These are phyloP conservation scores for Tuctoria greenei DNA, from an alignment of 176 grass and related monocot genomes.

Conservation along the genomic window DNA sequence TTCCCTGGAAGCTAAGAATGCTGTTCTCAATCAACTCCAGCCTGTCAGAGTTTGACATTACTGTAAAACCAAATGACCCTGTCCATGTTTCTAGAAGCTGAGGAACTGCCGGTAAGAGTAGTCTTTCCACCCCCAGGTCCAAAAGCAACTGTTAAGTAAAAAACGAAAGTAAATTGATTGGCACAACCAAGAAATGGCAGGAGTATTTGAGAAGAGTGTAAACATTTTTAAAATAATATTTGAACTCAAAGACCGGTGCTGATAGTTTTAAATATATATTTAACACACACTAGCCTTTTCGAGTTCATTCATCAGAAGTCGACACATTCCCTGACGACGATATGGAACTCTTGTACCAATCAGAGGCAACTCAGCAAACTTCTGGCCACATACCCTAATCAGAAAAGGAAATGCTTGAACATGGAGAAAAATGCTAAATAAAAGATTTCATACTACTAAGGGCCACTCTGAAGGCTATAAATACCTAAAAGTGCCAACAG, in stretches of 20 bases:
- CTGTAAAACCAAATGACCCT: constrained; percentile 55
- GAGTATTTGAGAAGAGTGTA: constrained; percentile 24
- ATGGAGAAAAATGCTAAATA: constrained; percentile 33
- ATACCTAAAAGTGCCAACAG: constrained; percentile 76
- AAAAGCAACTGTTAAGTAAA: constrained; percentile 55
- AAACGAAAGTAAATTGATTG: constrained; percentile 22
- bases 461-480: constrained; percentile 7
- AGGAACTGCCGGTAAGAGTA: constrained; percentile 63
- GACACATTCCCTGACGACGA: constrained; percentile 64
- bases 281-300: constrained; percentile 56
- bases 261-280: constrained; percentile 24
- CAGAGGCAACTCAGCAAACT: constrained; percentile 76
- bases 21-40: constrained; percentile 40
- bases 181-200: constrained; percentile 24
- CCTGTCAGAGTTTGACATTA: constrained; percentile 44
- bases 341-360: constrained; percentile 52
- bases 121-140: constrained; percentile 53
- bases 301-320: constrained; percentile 53
- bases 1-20: constrained; percentile 63
- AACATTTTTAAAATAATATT: background rate
- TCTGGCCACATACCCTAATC: constrained; percentile 64
- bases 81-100: constrained; percentile 67
- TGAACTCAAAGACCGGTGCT: background rate
- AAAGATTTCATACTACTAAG: constrained; percentile 10
- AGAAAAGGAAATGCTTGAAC: constrained; percentile 14